phyloP scores from a whole-genome alignment of 768 basidiomycete species.

The Calocera viscosa region DNA sequence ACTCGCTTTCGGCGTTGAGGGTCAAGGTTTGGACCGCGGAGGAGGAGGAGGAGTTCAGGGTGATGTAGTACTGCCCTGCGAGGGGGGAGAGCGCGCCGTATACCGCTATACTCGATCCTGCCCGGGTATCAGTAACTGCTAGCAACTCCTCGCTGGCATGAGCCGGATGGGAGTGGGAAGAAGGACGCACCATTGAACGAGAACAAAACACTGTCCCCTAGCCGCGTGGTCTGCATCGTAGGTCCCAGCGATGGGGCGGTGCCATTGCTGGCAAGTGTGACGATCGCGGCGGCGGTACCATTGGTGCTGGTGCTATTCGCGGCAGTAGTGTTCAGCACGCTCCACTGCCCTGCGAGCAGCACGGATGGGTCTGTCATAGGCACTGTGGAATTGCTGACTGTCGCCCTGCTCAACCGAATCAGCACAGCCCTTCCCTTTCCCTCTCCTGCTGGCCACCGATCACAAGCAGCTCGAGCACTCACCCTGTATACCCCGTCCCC shows the following conservation, averaged over 20 bases:
- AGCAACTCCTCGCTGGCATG: too few species aligned
- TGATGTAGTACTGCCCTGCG: neutral
- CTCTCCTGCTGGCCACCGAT: too few species aligned
- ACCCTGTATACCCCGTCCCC: neutral
- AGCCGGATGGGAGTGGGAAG: neutral
- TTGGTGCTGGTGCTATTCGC: neutral
- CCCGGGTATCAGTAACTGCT: neutral
- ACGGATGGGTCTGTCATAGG: neutral
- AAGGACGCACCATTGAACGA: neutral
- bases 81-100: neutral
- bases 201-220: neutral
- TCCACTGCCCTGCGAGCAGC: neutral
- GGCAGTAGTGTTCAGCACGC: neutral
- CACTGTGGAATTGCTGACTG: neutral
- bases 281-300: neutral
- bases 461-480: neutral
- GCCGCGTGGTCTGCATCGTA: neutral
- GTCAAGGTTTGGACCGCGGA: neutral
- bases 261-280: too few species aligned
- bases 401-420: neutral
- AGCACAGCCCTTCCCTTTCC: neutral
- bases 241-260: neutral
- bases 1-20: neutral
- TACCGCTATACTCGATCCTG: neutral
- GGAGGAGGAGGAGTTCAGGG: neutral